Base-by-base conservation (phyloP, 139 green algal genomes). In the Tetratostichococcus sp. region DNA sequence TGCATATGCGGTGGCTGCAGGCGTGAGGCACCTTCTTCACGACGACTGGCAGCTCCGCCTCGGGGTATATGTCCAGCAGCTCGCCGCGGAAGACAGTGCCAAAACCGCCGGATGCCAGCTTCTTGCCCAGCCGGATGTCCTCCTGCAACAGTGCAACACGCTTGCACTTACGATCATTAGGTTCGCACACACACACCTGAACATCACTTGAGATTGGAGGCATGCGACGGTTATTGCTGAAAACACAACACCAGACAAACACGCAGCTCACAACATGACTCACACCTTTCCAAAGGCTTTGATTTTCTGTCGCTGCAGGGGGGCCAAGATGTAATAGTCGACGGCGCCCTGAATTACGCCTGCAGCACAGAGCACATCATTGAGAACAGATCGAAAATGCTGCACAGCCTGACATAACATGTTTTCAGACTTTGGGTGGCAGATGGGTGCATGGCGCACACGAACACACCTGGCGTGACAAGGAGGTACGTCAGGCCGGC, bases 51-150 rank as follows among this genome's bases (percentile, higher is more conserved):
- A 65, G 73, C 34, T 35, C 72, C 67, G 16, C 2, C 5, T 71
- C 58, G 43, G 25, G 65, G 33, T 1, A 73, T 28, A 83, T 83
- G 43, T 88, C 81, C 33, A 80, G 75, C 35, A 94, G 73, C 26
- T 75, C 75, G 14, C 80, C 94, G 16, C 76, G 83, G 82, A 92
- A 99, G 35, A 99, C 95, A 4, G 86, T 92, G 35, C 95, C 95
- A 87, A 98, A 99, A 1, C 90, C 95, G 35, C 95, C 95, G 2
- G 86, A 81, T 34, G 90, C 95, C 31, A 98, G 82, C 67, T 92
- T 92, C 73, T 90, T 89, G 28, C 90, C 91, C n/a, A 97, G 66
- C 28, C 81, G 77, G 26, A 98, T 86, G 74, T 97, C 90, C 26
- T 89, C 80, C 87, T 93, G 80, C 11, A 50, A 11, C 39, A 50